Conservation (phyloP, 2,329 filamentous ascomycete species). For the Ascochyta lentis region DNA sequence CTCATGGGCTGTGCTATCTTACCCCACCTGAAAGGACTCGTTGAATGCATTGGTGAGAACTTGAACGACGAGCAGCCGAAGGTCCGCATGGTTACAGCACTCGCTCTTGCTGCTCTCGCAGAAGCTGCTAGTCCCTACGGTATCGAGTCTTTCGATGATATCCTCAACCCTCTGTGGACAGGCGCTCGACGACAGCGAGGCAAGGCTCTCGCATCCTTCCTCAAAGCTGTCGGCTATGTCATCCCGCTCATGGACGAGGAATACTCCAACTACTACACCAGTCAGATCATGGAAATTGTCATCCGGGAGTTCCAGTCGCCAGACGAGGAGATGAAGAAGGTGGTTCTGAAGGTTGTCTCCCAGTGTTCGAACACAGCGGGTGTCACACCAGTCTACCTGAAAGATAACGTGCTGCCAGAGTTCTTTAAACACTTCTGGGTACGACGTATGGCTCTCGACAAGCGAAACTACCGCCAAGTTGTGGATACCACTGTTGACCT, state of each 20-base stretch:
- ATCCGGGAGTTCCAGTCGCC: constrained; percentile 95
- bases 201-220: constrained; percentile 91
- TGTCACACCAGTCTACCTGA: constrained; percentile 92
- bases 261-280: constrained; percentile 98
- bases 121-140: constrained; percentile 98
- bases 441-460: constrained; percentile 92
- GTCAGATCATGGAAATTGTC: constrained; percentile 98
- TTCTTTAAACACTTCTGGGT: constrained; percentile 99
- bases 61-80: constrained; percentile 98
- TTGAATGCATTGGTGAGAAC: constrained; percentile 95
- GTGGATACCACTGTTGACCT: constrained; percentile 98
- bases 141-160: constrained; percentile 98
- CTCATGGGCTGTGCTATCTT: constrained; percentile 97
- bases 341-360: constrained; percentile 95
- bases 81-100: constrained; percentile 91
- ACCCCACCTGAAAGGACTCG: constrained; percentile 91
- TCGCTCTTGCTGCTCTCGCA: constrained; percentile 92
- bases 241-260: constrained; percentile 99
- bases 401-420: constrained; percentile 91
- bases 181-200: constrained; percentile 95
- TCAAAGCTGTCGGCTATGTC: constrained; percentile 97
- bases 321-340: constrained; percentile 99
- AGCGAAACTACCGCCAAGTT: constrained; percentile 96
- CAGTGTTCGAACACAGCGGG: constrained; percentile 94
- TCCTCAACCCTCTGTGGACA: constrained; percentile 96